phyloP scores from a whole-genome alignment of 2,329 filamentous ascomycete species.

The Trichophyton benhamiae region DNA sequence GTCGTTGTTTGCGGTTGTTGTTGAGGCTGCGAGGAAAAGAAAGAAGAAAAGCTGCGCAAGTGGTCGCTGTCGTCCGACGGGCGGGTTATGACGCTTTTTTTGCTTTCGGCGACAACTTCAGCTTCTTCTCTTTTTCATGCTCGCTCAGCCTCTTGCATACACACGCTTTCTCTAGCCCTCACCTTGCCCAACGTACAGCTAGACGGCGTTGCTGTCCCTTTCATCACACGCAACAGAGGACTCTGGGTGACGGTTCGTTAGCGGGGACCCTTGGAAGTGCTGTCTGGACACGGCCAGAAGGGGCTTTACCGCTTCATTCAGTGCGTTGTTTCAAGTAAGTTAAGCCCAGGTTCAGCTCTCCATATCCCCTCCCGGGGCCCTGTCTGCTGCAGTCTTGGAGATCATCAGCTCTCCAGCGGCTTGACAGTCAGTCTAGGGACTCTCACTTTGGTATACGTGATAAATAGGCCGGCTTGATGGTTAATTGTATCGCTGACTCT shows the following conservation, averaged over 20 bases:
- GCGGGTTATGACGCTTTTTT: neutral
- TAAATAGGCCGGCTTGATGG: neutral
- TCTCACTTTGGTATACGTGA: neutral
- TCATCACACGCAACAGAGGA: neutral
- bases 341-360: neutral
- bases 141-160: neutral
- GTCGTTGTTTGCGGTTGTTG: neutral
- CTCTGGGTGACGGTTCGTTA: neutral
- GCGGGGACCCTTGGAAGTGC: neutral
- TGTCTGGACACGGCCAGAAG: neutral
- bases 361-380: neutral
- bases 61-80: neutral
- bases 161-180: neutral
- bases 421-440: neutral
- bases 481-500: neutral
- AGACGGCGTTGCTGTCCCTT: neutral
- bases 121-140: neutral
- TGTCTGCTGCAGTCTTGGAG: neutral
- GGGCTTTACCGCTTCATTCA: neutral
- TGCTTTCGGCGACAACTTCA: neutral
- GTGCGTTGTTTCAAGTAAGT: slow-evolving; percentile 1
- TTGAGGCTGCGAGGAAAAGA: neutral
- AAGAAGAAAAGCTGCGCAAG: neutral
- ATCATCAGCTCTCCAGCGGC: neutral
- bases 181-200: neutral